These are phyloP conservation scores for Vitellaria paradoxa DNA, from an alignment of 179 eudicot genomes.

Conservation along the genomic window DNA sequence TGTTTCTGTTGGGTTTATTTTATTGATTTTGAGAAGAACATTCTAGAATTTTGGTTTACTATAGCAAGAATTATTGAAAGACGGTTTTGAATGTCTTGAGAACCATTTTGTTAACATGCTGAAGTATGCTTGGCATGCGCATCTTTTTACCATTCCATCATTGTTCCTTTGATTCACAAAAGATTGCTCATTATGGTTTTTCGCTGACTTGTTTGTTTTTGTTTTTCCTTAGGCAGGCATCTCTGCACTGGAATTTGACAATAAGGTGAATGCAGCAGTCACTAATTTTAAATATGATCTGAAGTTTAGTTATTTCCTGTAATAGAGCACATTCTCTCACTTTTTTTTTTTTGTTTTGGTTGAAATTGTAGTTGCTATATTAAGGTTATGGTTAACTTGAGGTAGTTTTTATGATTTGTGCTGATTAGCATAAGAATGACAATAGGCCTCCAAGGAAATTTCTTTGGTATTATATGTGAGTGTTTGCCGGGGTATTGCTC, in stretches of 20 bases:
- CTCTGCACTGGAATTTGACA: constrained; percentile 77
- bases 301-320: neutral
- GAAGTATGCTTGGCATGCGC: neutral
- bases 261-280: constrained; percentile 43
- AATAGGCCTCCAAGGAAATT: neutral
- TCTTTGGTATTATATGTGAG: neutral
- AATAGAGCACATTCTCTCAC: neutral
- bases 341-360: neutral
- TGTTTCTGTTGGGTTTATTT: neutral
- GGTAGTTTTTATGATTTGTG: neutral
- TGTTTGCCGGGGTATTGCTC: too few relatives aligned
- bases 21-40: neutral
- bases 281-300: neutral
- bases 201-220: constrained; percentile 1
- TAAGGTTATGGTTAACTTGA: neutral
- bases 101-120: neutral
- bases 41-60: too few relatives aligned
- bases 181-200: neutral
- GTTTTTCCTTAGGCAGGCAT: constrained; percentile 51
- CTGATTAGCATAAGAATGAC: neutral
- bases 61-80: neutral
- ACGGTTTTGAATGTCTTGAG: neutral
- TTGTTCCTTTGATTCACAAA: neutral
- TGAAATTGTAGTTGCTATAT: too few relatives aligned
- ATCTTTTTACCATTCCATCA: neutral